phyloP scores from a whole-genome alignment of 306 rosid species.

The Benincasa hispida region DNA sequence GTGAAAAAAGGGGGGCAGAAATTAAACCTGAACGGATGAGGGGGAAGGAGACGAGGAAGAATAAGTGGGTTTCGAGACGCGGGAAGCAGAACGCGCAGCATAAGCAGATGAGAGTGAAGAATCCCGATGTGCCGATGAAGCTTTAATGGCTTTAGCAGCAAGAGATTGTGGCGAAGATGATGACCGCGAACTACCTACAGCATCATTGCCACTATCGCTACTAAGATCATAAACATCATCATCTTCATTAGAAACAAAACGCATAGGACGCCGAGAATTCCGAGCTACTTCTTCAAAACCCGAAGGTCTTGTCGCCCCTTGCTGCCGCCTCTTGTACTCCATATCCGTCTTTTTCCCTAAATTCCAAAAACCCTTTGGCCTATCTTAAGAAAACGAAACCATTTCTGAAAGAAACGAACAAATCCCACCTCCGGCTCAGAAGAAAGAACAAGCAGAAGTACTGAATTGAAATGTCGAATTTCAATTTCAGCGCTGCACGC shows the following conservation, averaged over 20 bases:
- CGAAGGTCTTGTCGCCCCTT: slow-evolving; percentile 25
- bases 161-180: slow-evolving; percentile 45
- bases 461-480: not conserved
- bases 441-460: not conserved
- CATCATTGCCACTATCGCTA: slow-evolving; percentile 4
- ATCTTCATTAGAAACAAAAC: slow-evolving; percentile 1
- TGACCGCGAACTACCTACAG: slow-evolving; percentile 9
- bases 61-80: slow-evolving; percentile 14
- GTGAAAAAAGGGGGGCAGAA: not conserved
- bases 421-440: not conserved
- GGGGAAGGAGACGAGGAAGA: slow-evolving; percentile 9
- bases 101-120: slow-evolving; percentile 90
- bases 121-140: slow-evolving; percentile 81
- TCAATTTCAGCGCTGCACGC: not conserved
- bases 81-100: slow-evolving; percentile 35
- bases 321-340: slow-evolving; percentile 72
- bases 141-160: slow-evolving; percentile 88
- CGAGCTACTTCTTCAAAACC: slow-evolving; percentile 13
- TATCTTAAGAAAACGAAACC: not conserved
- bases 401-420: not conserved
- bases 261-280: not conserved
- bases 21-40: slow-evolving; percentile 6
- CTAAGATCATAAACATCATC: slow-evolving; percentile 6
- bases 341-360: slow-evolving; percentile 12
- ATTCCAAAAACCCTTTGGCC: not conserved